Evolutionary conservation across 2,329 filamentous ascomycete genomes (phyloP).

Genomic region (Colletotrichum orchidophilum): DNA sequence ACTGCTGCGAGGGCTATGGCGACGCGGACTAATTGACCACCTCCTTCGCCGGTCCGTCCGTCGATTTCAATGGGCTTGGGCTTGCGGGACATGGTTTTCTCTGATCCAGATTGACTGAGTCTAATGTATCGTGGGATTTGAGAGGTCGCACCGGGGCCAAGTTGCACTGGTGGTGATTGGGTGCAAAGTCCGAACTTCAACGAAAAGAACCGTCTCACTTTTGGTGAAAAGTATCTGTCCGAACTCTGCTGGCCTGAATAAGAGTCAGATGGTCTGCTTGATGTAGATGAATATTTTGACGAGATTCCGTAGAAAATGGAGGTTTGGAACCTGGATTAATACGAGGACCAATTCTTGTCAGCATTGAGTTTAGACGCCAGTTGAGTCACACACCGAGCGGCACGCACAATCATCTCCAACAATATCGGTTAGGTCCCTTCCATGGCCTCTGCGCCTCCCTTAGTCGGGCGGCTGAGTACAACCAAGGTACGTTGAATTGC

Average conservation of each 20-base stretch:
- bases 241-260: not conserved
- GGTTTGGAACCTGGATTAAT: not conserved
- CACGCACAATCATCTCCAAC: too few species aligned
- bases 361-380: not conserved
- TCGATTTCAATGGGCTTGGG: constrained; percentile 58
- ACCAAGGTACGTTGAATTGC: not conserved
- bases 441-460: too few species aligned
- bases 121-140: not conserved
- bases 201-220: not conserved
- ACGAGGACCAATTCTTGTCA: not conserved
- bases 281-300: not conserved
- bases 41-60: constrained; percentile 68
- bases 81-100: constrained; percentile 34
- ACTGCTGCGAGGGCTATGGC: constrained; percentile 66
- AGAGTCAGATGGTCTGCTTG: not conserved
- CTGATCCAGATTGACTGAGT: not conserved
- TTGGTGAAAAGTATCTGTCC: too few species aligned
- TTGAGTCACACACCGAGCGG: not conserved
- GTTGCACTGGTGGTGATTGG: not conserved
- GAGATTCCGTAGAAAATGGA: not conserved
- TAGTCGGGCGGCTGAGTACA: not conserved
- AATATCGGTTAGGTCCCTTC: not conserved
- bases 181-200: not conserved
- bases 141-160: not conserved
- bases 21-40: constrained; percentile 68